These are phyloP conservation scores for Phragmites australis DNA, from an alignment of 176 grass and related monocot species.

Conservation along the genomic window DNA sequence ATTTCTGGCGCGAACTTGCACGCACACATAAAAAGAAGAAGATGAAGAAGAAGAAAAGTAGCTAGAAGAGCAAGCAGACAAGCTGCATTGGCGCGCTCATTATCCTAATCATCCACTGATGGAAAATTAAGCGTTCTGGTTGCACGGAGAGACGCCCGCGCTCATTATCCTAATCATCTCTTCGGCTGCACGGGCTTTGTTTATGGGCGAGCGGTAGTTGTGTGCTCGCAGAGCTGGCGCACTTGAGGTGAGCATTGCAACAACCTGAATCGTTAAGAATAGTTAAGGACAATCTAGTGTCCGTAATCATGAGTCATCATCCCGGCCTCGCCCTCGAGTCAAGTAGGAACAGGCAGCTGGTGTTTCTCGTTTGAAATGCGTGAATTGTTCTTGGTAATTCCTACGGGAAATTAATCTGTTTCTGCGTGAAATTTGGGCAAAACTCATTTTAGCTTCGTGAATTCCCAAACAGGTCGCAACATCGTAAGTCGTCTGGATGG, in stretches of 20 bases:
- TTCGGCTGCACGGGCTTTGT: constrained; percentile 12
- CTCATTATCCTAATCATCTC: too few species aligned
- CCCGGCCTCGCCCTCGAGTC: neutral
- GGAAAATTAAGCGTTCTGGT: neutral
- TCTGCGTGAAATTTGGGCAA: neutral
- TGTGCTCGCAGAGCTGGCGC: constrained; percentile 37
- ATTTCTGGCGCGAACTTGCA: constrained; percentile 9
- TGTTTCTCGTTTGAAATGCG: too few species aligned
- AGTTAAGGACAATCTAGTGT: constrained; percentile 43
- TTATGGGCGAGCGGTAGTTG: constrained; percentile 16
- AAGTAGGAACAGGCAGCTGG: neutral
- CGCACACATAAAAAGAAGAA: neutral
- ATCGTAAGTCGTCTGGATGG: too few species aligned
- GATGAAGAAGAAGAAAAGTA: neutral
- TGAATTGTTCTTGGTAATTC: too few species aligned
- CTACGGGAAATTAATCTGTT: neutral
- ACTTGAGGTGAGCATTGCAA: constrained; percentile 52
- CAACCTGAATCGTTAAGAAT: neutral
- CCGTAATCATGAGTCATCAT: constrained; percentile 48
- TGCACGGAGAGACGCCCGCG: constrained; percentile 25
- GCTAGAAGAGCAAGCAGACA: constrained; percentile 30
- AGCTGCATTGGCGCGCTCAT: constrained; percentile 39
- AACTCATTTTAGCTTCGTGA: neutral
- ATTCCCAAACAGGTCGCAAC: too few species aligned
- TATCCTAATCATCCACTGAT: constrained; percentile 30